Conservation (phyloP, 1,284 basidiomycete species). For the Tilletia indica region DNA sequence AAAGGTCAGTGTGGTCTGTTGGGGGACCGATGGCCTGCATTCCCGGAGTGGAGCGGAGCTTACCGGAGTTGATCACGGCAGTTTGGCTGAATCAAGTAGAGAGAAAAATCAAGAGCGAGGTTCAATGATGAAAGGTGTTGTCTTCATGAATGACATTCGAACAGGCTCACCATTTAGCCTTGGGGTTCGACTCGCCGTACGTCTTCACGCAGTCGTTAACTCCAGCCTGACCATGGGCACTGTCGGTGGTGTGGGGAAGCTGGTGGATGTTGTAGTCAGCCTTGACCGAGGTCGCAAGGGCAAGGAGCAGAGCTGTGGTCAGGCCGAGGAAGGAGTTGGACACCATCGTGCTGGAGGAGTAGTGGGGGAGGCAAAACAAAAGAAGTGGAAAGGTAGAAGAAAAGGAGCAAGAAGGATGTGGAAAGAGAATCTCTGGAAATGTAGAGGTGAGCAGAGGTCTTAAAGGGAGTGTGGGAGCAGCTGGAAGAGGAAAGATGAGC, state of each 20-base stretch:
- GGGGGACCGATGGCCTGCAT: too few relatives aligned
- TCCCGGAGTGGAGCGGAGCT: background rate
- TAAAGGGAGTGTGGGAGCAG: too few relatives aligned
- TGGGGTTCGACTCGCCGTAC: conserved; percentile 21
- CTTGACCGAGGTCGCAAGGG: background rate
- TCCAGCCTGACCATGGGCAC: conserved; percentile 28
- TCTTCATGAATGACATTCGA: too few relatives aligned
- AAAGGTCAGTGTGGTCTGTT: background rate
- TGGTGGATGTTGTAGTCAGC: conserved; percentile 32
- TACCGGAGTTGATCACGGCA: conserved; percentile 4
- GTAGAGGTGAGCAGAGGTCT: too few relatives aligned
- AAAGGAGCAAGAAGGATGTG: too few relatives aligned
- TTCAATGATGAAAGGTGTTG: too few relatives aligned
- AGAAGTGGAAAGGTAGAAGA: too few relatives aligned
- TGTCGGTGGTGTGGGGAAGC: conserved; percentile 45
- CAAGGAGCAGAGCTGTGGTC: background rate
- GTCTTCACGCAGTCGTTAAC: conserved; percentile 28
- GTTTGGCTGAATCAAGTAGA: background rate
- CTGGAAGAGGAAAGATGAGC: too few relatives aligned
- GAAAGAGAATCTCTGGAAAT: too few relatives aligned
- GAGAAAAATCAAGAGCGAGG: too few relatives aligned
- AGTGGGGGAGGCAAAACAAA: too few relatives aligned
- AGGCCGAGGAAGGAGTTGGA: background rate
- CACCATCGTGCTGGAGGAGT: too few relatives aligned
- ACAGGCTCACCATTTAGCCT: background rate